phyloP scores from a whole-genome alignment of 2,329 filamentous ascomycete genomes.

The Podosphaera xanthii region DNA sequence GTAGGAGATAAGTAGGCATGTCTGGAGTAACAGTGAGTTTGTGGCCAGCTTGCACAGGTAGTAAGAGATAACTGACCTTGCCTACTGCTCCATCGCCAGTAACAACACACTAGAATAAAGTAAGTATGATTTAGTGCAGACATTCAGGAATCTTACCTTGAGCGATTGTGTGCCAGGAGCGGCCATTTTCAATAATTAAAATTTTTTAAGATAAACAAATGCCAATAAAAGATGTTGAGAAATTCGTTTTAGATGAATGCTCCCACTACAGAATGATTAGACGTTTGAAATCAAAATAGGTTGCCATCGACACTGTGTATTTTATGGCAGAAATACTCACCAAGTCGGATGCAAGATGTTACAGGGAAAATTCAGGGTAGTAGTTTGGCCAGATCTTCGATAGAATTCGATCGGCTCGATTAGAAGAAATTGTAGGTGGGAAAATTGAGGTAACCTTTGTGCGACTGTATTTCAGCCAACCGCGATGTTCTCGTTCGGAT shows the following conservation, averaged over 20 bases:
- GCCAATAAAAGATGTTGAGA: background rate
- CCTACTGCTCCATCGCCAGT: constrained; percentile 98
- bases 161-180: constrained; percentile 63
- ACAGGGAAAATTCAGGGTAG: background rate
- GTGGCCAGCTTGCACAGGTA: background rate
- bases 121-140: constrained; percentile 7
- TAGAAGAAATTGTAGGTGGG: background rate
- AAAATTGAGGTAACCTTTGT: background rate
- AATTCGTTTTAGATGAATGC: background rate
- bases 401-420: background rate
- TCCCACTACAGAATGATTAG: background rate
- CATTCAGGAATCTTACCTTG: constrained; percentile 38
- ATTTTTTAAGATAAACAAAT: background rate
- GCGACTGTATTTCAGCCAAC: background rate
- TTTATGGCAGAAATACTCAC: background rate
- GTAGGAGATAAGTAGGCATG: constrained; percentile 96
- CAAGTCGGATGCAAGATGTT: background rate
- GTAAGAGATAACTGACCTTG: constrained; percentile 40
- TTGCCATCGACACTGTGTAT: too few relatives aligned
- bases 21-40: constrained; percentile 31
- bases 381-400: background rate
- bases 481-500: background rate
- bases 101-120: constrained; percentile 58
- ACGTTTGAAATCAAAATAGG: background rate
- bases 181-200: constrained; percentile 30